Evolutionary conservation across 164 flowering plant genomes (phyloP), one percentile per base, ranked within the genome.

Genomic region (grape (Vitis vinifera)): DNA sequence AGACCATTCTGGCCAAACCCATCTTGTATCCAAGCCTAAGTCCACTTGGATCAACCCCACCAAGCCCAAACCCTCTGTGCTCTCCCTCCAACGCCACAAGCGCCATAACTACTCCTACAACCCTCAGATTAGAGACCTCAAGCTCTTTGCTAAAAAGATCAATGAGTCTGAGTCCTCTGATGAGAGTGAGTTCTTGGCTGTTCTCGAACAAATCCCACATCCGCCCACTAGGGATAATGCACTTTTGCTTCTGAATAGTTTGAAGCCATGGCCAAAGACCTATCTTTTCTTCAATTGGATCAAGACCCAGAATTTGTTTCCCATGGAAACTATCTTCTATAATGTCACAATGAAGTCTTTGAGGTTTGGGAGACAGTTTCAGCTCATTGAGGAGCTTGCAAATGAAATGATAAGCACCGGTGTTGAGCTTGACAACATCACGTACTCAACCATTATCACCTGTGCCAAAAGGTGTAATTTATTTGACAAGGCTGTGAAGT

Each of bases 11-110:
- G 48, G 37, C 69, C 72, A 73, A 61, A 74, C 89, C 74, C 76
- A 71, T 9, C 77, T 86, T 66, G 65, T 77, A 16, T 71, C 87
- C 9, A 89, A 88, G 76, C 97, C 94, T 1, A 92, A 87, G 68
- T 92, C 99, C 71, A 84, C 79, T 6, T 94, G 99, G 99, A 89
- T 91, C 66, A 95, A 95, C 73, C 99, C 98, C 69, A 70, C 94
- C 12, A 89, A 73, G 76, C 89, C 91, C 15, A 90, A 77, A 72
- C 92, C 81, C 65, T 80, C 93, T 1, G 96, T 89, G 2, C 88
- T 95, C 65, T 77, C 91, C 9, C 84, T 89, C 0, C 91, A 86
- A 53, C 83, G 97, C 75, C 99, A 95, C 10, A 84, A 81, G 48
- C 85, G 89, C 17, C 68, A 92, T 64, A 31, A 83, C 17, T 77